A percentile compares a stretch with the other conserved stretches of the same genome.
Conservation (phyloP, 306 rosid species). For the Hippophae tibetana region DNA sequence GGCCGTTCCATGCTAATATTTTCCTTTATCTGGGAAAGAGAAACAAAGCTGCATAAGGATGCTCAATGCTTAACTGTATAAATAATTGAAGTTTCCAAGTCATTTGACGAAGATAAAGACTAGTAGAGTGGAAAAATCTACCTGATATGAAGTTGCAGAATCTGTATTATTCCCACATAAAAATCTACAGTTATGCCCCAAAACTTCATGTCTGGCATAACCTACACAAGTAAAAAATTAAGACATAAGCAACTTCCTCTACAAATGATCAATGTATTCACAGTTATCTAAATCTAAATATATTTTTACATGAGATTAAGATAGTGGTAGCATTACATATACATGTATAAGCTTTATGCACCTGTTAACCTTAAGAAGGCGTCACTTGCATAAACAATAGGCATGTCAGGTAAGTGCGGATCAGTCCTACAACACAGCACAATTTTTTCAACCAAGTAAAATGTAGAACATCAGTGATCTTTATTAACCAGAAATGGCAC, state of each 20-base stretch:
- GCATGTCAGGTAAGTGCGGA: conserved; percentile 72
- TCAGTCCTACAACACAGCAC: conserved; percentile 64
- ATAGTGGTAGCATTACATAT: neutral
- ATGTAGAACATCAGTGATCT: conserved; percentile 19
- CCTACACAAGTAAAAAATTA: conserved; percentile 36
- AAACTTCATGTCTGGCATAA: conserved; percentile 67
- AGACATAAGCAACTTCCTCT: conserved; percentile 2
- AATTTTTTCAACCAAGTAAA: conserved; percentile 1
- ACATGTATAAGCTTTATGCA: conserved; percentile 15
- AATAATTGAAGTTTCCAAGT: conserved; percentile 15
- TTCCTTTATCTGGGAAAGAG: conserved; percentile 63
- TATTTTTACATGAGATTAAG: neutral
- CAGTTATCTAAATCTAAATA: conserved; percentile 15
- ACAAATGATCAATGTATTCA: neutral
- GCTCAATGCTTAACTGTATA: neutral
- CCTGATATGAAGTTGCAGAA: conserved; percentile 44
- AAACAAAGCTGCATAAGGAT: conserved; percentile 3
- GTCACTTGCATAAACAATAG: conserved; percentile 84
- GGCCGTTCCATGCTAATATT: conserved; percentile 54
- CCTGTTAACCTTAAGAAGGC: conserved; percentile 91
- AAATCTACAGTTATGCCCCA: conserved; percentile 83
- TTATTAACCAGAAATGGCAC: conserved; percentile 12
- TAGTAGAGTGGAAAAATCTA: conserved; percentile 17
- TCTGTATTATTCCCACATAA: conserved; percentile 67
- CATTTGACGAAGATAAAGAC: neutral